Evolutionary conservation across 345 rosid species (phyloP), one percentile per base, ranked within the genome.

Genomic region (Citrus australasica): DNA sequence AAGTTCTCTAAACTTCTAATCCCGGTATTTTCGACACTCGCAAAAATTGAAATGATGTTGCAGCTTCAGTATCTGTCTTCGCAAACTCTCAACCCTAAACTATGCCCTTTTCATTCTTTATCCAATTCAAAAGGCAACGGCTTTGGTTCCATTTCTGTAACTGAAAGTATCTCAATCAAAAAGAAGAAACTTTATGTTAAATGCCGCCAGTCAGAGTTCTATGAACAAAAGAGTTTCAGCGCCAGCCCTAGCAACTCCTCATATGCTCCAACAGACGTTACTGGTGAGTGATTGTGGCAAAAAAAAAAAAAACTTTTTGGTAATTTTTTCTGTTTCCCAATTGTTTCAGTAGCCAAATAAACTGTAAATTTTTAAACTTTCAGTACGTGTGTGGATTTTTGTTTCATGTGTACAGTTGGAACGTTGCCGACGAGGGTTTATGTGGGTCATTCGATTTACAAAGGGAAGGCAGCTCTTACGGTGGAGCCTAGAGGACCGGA

Each of bases 391-490:
- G 40, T 63, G 55, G 53, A 7, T 76, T 25, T 63, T 35, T 65
- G 22, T 38, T 35, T 78, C 51, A 71, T 63, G 75, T 56, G 53
- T 61, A 82, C 58, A 86, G 93, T 69, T 40, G 90, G 85, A 83
- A 91, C 84, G 17, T 79, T 78, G 76, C 85, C 90, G 25, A 64
- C 93, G 35, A 84, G 84, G 85, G 85, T 88, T 77, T 95, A 80
- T 46, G 97, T 93, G 78, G 90, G 96, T 2, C 93, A 95, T 83
- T 91, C 96, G 24, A 90, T 95, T 71, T 95, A 93, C 85, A 96
- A 94, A 88, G 99, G 99, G 78, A 96, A 94, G 86, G 97, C 97
- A 64, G 99, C 94, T 59, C 91, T 96, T 69, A 89, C 95, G 0
- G 87, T 94, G 63, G 95, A 90, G 79, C 99, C 98, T 24, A 85